phyloP scores from a whole-genome alignment of 2,329 filamentous ascomycete species.

The Fusarium mangiferae region DNA sequence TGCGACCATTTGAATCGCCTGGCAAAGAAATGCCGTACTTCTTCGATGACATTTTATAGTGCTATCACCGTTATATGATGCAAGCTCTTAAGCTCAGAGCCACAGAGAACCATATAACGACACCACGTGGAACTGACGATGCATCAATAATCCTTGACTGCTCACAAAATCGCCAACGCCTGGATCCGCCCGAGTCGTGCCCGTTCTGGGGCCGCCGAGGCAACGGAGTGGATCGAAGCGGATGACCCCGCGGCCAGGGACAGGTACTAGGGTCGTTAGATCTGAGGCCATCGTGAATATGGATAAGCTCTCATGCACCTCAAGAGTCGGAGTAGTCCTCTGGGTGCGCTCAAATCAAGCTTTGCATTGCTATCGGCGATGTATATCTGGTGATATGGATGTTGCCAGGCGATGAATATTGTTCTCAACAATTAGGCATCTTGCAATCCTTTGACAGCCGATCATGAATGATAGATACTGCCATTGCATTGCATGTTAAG shows the following conservation, averaged over 20 bases:
- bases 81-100: too few species aligned
- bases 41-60: neutral
- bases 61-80: neutral
- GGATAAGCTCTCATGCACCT: constrained; percentile 23
- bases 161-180: neutral
- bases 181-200: constrained; percentile 13
- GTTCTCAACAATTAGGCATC: neutral
- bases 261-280: constrained; percentile 28
- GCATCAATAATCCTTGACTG: neutral
- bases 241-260: constrained; percentile 21
- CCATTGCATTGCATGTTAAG: neutral
- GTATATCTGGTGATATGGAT: neutral
- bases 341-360: neutral
- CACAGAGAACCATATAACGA: neutral
- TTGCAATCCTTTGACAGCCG: neutral
- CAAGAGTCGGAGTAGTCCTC: neutral
- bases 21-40: neutral
- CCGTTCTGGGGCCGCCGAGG: constrained; percentile 8
- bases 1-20: neutral
- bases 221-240: constrained; percentile 27
- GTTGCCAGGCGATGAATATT: neutral
- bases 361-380: neutral
- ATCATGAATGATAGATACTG: neutral
- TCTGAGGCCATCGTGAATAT: constrained; percentile 33
- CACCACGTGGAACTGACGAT: neutral